phyloP scores from a whole-genome alignment of 495 filamentous ascomycete genomes.

The Cercophora sp. region DNA sequence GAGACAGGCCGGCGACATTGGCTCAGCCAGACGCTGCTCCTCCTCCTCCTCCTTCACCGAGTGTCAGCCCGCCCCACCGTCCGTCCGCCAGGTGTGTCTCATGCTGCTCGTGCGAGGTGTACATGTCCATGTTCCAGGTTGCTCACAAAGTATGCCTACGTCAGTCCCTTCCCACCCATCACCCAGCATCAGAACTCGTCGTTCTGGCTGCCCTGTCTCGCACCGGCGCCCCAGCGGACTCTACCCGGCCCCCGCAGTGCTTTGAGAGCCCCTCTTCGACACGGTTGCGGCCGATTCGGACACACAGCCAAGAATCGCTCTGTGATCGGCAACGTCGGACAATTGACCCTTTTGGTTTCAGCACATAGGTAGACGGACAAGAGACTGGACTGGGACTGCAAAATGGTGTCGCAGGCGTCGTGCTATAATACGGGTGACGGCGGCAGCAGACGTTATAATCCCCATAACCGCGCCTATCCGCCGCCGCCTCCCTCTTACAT shows the following conservation, averaged over 20 bases:
- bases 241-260: neutral
- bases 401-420: conserved; percentile 39
- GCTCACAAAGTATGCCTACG: too few relatives aligned
- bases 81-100: too few relatives aligned
- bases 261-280: neutral
- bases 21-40: too few relatives aligned
- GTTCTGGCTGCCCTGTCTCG: too few relatives aligned
- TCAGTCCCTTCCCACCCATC: too few relatives aligned
- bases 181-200: too few relatives aligned
- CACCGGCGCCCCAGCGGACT: neutral
- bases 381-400: conserved; percentile 9
- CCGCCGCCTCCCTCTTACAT: too few relatives aligned
- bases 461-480: conserved; percentile 39
- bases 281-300: conserved; percentile 17
- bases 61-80: too few relatives aligned
- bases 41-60: too few relatives aligned
- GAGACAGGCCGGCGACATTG: too few relatives aligned
- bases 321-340: conserved; percentile 17
- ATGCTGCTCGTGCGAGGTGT: too few relatives aligned
- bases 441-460: conserved; percentile 40
- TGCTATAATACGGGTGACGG: conserved; percentile 30
- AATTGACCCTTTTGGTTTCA: conserved; percentile 2
- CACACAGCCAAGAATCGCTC: conserved; percentile 16
- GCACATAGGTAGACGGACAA: neutral
- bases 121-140: too few relatives aligned